Base-by-base conservation (phyloP, 2,329 filamentous ascomycete species). In the Sporothrix brasiliensis region DNA sequence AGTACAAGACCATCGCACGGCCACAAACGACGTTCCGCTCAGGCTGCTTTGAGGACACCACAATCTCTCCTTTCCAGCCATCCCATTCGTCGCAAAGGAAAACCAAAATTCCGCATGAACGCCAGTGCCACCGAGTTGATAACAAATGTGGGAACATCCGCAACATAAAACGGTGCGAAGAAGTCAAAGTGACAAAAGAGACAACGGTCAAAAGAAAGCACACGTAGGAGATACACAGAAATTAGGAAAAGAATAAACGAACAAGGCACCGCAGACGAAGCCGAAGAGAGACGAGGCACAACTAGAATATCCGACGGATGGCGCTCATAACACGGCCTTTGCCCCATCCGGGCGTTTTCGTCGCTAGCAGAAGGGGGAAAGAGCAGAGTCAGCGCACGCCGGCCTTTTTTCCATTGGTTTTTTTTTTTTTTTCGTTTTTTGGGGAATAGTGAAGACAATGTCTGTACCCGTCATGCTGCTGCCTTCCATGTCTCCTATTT, bases 241-340 rank as follows among this genome's bases (percentile, higher is more conserved):
- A 24, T 3, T 9, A 53, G 34, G 6, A 9, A 9, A 9, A 34
- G 7, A 34, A 34, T 6, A 34, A 34, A 30, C 4, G 27, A 34
- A 34, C 34, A 34, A 34, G 34, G 34, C 34, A 34, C 7, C 7
- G 6, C 34, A 53, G 4, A 53, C 10, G 50, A 53, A 24, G n/a
- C 30, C 30, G 53, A 16, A 50, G 44, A 50, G 24, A 66, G 50
- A 50, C 54, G 16, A 4, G 21, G 41, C 53, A 60, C 39, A 39
- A 10, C 39, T 60, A 60, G 4, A 68, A 27, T 39, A 68, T 34
- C 16, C 67, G 66, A 47, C 66, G 66, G 21, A 68, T 56, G 24
- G 66, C 66, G 39, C 41, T 53, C 13, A 68, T 52, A 11, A 68
- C 66, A 24, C 50, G 39, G 47, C 50, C 53, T 21, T 68, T 68